A percentile compares a stretch with the other conserved stretches of the same genome.
Conservation (phyloP, 495 filamentous ascomycete genomes). For the Hypomontagnella monticulosa region DNA sequence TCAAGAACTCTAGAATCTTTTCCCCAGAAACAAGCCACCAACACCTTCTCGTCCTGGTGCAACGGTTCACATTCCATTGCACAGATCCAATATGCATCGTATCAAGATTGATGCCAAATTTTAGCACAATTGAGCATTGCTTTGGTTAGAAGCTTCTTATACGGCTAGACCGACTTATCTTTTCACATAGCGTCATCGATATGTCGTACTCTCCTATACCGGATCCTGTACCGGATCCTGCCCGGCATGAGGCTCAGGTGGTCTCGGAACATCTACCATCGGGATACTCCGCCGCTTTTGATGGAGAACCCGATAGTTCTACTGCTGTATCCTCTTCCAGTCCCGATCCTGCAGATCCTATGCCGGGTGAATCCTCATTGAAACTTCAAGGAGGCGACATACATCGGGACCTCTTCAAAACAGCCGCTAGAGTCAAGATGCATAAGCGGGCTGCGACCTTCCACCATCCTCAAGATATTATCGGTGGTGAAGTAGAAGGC, state of each 20-base stretch:
- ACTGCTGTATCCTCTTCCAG: constrained; percentile 46
- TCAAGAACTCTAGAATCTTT: constrained; percentile 21
- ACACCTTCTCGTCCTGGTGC: background rate
- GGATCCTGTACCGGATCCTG: constrained; percentile 35
- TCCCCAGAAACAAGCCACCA: background rate
- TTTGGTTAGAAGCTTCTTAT: background rate
- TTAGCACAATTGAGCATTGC: background rate
- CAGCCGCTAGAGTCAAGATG: constrained; percentile 59
- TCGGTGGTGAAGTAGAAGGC: constrained; percentile 27
- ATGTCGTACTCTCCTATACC: constrained; percentile 28
- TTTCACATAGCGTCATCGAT: background rate
- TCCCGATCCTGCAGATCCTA: constrained; percentile 45
- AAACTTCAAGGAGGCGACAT: constrained; percentile 74
- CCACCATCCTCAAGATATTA: constrained; percentile 53
- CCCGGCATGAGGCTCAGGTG: constrained; percentile 47
- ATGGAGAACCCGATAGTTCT: constrained; percentile 35
- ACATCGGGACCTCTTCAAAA: constrained; percentile 73
- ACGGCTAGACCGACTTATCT: constrained; percentile 2
- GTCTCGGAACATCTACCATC: constrained; percentile 57
- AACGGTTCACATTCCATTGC: background rate
- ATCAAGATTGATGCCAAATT: background rate
- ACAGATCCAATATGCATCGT: constrained; percentile 19
- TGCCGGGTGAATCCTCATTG: constrained; percentile 64
- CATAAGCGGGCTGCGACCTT: constrained; percentile 68
- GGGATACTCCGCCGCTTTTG: constrained; percentile 58